Percentiles rank a stretch among this genome's conserved stretches.
Conservation (phyloP, 169 alveolate species). For the Theileria annulata region DNA sequence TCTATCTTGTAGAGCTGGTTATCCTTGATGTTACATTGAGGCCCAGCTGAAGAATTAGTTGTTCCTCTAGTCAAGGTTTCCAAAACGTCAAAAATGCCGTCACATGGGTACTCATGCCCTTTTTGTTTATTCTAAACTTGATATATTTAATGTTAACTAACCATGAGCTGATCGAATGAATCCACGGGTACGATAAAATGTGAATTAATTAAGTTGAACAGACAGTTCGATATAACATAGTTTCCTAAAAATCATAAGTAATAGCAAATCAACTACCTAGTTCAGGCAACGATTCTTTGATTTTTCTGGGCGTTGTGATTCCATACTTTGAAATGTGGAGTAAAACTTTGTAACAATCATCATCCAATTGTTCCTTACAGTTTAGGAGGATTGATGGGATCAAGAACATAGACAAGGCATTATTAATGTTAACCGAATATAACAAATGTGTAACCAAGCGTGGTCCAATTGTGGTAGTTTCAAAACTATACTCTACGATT, state of each 20-base stretch:
- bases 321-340: constrained; percentile 34
- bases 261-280: neutral
- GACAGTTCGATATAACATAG: constrained; percentile 4
- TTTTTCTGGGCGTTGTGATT: constrained; percentile 41
- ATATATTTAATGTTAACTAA: neutral
- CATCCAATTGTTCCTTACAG: constrained; percentile 36
- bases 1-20: constrained; percentile 19
- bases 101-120: neutral
- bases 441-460: constrained; percentile 22
- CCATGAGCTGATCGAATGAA: constrained; percentile 38
- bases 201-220: constrained; percentile 19
- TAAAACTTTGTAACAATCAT: constrained; percentile 24
- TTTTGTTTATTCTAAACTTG: neutral
- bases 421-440: constrained; percentile 37
- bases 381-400: constrained; percentile 40
- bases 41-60: neutral
- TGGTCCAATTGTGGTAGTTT: constrained; percentile 14
- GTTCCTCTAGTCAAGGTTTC: constrained; percentile 17
- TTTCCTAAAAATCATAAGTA: neutral
- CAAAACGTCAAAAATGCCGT: constrained; percentile 12
- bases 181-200: constrained; percentile 28
- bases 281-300: constrained; percentile 11
- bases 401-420: constrained; percentile 30
- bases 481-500: constrained; percentile 41
- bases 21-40: neutral